Base-by-base conservation (phyloP, 768 basidiomycete species). In the Piloderma croceum region DNA sequence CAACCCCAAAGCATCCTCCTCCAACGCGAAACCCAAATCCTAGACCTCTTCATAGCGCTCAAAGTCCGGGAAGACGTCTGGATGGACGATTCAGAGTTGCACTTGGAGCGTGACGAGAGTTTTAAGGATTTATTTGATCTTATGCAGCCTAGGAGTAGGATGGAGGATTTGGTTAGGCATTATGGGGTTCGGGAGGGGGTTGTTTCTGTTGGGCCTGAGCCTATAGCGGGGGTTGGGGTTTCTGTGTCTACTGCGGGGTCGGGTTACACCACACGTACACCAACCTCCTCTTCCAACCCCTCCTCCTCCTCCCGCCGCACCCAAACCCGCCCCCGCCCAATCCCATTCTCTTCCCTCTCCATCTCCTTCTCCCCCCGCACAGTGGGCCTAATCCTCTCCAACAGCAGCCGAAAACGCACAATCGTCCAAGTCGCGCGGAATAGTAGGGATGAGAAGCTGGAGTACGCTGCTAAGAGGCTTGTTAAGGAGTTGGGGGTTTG, bases 111-210 rank as follows among this genome's bases (percentile, higher is more conserved):
- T 10, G 79, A 82, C 39, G 86, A 88, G 56, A 70, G 74, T 7
- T 90, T 83, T 67, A 79, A 77, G 44, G 88, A 90, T 51, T 62
- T 90, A 19, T 90, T 90, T 55, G 83, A 84, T 47, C 71, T 83
- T 39, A 71, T 68, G 48, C 83, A 90, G 61, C 88, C 88, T 5
- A 74, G 77, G 36, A 74, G 77, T 21, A 65, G 88, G 17, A 56
- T 83, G n/a, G 88, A 90, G 59, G 88, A 90, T 56, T 69, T 90
- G 25, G 69, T 89, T 10, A 55, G 64, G 20, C 42, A 56, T 24
- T 64, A 69, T 37, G 74, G 73, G 24, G 42, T 61, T 5, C 62
- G 67, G 3, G 61, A 63, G 13, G 69, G 65, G 17, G 54, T 68
- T 31, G 53, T 69, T 5, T 41, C 42, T 24, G 25, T 25, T 23